Base-by-base conservation (phyloP, 176 grass and related monocot genomes). In the Rhynchospora pubera region DNA sequence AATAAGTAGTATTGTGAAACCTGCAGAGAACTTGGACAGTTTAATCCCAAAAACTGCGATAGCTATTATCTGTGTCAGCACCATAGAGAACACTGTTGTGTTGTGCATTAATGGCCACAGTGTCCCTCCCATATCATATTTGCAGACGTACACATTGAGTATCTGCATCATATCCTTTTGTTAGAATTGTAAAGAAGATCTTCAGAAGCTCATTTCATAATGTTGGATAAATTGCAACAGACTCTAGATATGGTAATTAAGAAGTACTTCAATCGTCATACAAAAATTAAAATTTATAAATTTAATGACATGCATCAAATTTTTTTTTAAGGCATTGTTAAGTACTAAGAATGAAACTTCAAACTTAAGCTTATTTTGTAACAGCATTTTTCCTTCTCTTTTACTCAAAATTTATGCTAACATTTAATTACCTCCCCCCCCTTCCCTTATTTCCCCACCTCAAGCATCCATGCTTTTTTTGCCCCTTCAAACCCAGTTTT, bases 81-180 rank as follows among this genome's bases (percentile, higher is more conserved):
- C 82, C 11, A 98, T 79, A 24, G 95, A 89, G 67, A 94, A 94
- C 9, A 98, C 85, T 22, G 86, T 87, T 63, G 92, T 87, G 89
- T 91, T 92, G 92, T 98, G 95, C 78, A 98, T 91, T 66, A 94
- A 80, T 5, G 95, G 90, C 95, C 95, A 94, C 52, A 98, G 52
- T 77, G 83, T 90, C 15, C 95, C 95, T 80, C 89, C 92, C 80
- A 91, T 91, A 47, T 98, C 95, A 61, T 98, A 98, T 65, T 89
- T 93, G 7, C 90, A 86, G 14, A 87, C 82, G 80, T 98, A 98
- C 15, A 94, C 95, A 57, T 98, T 98, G 34, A 98, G 24, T 62
- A 98, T 88, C 90, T 97, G 90, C 57, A 86, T 52, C 11, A 59
- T 28, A 83, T 68, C 46, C 34, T 68, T 83, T 53, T 0, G 32